Evolutionary conservation across 805 yeast genomes (phyloP).

Genomic region (Wickerhamomyces bisporus): DNA sequence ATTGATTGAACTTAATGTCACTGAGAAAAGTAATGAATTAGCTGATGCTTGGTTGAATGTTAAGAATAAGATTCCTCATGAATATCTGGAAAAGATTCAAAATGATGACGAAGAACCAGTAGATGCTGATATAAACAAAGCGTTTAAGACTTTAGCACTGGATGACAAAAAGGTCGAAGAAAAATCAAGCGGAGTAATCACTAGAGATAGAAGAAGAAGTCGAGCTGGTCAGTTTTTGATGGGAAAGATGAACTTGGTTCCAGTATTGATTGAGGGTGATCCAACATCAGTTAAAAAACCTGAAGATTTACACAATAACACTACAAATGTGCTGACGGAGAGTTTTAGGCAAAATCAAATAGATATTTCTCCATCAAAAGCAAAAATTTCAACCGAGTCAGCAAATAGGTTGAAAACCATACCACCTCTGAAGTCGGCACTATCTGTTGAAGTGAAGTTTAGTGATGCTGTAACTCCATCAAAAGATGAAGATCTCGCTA

Average conservation of each 20-base stretch:
- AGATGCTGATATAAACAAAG: slow-evolving; percentile 10
- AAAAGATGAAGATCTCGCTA: neutral
- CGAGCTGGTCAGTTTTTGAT: slow-evolving; percentile 34
- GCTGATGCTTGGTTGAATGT: slow-evolving; percentile 30
- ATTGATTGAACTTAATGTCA: slow-evolving; percentile 32
- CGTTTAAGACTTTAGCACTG: slow-evolving; percentile 20
- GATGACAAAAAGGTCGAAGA: slow-evolving; percentile 9
- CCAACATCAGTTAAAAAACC: slow-evolving; percentile 25
- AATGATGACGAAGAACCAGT: slow-evolving; percentile 3
- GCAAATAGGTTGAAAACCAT: slow-evolving; percentile 7
- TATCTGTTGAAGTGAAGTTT: neutral
- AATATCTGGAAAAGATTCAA: slow-evolving; percentile 17
- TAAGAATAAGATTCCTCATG: slow-evolving; percentile 17
- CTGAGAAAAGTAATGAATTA: slow-evolving; percentile 30
- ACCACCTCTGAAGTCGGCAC: slow-evolving; percentile 13
- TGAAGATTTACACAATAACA: slow-evolving; percentile 5
- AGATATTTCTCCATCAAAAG: slow-evolving; percentile 12
- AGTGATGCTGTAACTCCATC: neutral
- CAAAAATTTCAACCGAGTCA: slow-evolving; percentile 1
- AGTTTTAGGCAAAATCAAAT: slow-evolving; percentile 12
- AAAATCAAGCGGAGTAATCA: slow-evolving; percentile 5
- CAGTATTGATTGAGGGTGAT: slow-evolving; percentile 30
- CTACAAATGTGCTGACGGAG: slow-evolving; percentile 8
- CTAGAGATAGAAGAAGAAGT: slow-evolving; percentile 21
- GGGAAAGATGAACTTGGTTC: slow-evolving; percentile 37